Evolutionary conservation across 2,329 filamentous ascomycete genomes (phyloP).

Genomic region (Ceratocystis papillata): DNA sequence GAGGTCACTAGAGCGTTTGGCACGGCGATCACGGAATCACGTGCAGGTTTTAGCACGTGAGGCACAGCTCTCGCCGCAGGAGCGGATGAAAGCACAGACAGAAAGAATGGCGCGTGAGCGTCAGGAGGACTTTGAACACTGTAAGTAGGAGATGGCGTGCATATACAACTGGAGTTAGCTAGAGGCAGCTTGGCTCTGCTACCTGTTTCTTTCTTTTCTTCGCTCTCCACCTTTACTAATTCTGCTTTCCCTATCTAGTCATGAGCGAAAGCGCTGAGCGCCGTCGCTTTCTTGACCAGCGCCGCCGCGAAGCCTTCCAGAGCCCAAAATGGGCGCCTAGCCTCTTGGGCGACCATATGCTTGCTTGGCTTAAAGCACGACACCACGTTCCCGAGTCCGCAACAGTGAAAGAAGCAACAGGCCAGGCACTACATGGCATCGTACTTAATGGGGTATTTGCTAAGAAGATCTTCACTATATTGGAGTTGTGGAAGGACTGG

Average conservation of each 20-base stretch:
- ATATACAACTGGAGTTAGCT: neutral
- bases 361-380: constrained; percentile 37
- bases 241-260: neutral
- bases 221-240: neutral
- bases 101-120: constrained; percentile 36
- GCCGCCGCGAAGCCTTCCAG: constrained; percentile 41
- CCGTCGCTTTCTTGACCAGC: constrained; percentile 35
- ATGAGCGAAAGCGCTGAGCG: constrained; percentile 35
- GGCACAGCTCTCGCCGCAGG: constrained; percentile 34
- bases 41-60: constrained; percentile 37
- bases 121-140: constrained; percentile 38
- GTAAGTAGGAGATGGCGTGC: constrained; percentile 30
- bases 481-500: constrained; percentile 46
- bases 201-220: neutral
- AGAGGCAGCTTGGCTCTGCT: neutral
- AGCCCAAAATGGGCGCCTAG: constrained; percentile 43
- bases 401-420: constrained; percentile 36
- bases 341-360: constrained; percentile 37
- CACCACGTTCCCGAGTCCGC: constrained; percentile 27
- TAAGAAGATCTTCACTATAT: constrained; percentile 33
- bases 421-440: constrained; percentile 42
- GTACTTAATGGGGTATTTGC: constrained; percentile 40
- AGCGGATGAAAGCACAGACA: constrained; percentile 35
- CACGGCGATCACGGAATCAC: constrained; percentile 34
- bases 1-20: constrained; percentile 32